These are phyloP conservation scores for Botrytis pseudocinerea DNA, from an alignment of 2,329 filamentous ascomycete genomes.

Conservation along the genomic window DNA sequence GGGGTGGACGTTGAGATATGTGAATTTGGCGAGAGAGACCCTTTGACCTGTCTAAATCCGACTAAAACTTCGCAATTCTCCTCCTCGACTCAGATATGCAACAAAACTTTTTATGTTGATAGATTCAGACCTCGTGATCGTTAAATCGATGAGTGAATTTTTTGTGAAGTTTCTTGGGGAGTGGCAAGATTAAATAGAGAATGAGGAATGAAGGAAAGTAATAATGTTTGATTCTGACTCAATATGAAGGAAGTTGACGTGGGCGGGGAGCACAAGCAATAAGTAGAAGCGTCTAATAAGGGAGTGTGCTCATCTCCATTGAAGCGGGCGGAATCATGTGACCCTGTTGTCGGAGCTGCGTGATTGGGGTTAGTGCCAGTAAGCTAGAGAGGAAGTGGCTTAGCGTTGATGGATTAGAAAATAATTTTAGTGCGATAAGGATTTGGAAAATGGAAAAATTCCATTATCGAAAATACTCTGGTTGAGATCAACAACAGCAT, in stretches of 20 bases:
- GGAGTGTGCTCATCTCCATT: constrained; percentile 9
- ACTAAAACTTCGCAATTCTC: constrained; percentile 5
- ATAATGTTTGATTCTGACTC: not conserved
- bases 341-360: not conserved
- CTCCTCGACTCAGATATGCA: constrained; percentile 25
- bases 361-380: not conserved
- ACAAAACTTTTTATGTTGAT: constrained; percentile 23
- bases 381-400: not conserved
- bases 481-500: constrained; percentile 5
- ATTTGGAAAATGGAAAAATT: constrained; percentile 19
- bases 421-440: constrained; percentile 25
- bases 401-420: constrained; percentile 23
- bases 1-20: constrained; percentile 33
- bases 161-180: not conserved
- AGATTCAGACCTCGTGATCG: constrained; percentile 21
- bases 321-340: constrained; percentile 22
- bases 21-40: constrained; percentile 23
- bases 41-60: constrained; percentile 6
- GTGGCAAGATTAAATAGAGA: not conserved
- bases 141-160: not conserved
- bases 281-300: constrained; percentile 18
- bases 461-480: constrained; percentile 8
- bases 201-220: not conserved
- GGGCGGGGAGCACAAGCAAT: constrained; percentile 23
- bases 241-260: constrained; percentile 2